Conservation (phyloP, 192 early-diverging fungal genomes). For the Entomortierella parvispora region DNA sequence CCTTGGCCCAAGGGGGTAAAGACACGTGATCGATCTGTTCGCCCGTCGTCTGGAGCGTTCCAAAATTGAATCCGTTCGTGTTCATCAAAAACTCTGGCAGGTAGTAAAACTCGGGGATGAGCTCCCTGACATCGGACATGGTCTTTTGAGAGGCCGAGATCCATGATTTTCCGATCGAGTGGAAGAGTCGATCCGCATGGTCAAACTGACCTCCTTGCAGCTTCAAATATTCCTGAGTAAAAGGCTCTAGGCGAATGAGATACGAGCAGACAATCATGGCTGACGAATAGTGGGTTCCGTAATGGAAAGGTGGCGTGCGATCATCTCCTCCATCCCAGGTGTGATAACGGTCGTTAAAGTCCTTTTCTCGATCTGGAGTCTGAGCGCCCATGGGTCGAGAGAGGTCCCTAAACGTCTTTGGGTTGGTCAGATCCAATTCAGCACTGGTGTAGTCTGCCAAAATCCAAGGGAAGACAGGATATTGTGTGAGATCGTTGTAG, state of each 20-base stretch:
- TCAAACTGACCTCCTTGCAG: conserved; percentile 86
- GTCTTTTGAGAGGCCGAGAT: conserved; percentile 75
- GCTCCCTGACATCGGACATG: conserved; percentile 89
- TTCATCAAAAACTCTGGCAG: conserved; percentile 91
- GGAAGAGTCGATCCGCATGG: conserved; percentile 84
- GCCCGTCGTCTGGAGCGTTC: conserved; percentile 59
- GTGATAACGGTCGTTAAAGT: conserved; percentile 72
- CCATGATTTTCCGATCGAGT: conserved; percentile 82
- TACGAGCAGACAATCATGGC: conserved; percentile 91
- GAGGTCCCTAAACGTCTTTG: conserved; percentile 86
- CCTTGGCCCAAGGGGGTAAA: conserved; percentile 89
- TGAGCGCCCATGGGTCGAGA: conserved; percentile 92
- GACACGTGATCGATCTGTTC: conserved; percentile 80
- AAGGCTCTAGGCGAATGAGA: conserved; percentile 90
- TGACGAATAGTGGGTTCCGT: conserved; percentile 98
- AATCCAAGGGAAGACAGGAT: conserved; percentile 97
- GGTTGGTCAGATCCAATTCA: conserved; percentile 82
- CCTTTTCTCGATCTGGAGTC: conserved; percentile 69
- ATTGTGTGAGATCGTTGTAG: conserved; percentile 93
- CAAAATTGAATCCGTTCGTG: conserved; percentile 74
- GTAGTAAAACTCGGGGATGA: conserved; percentile 97
- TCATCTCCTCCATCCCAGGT: conserved; percentile 68
- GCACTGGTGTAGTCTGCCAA: conserved; percentile 81
- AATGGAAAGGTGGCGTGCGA: conserved; percentile 78
- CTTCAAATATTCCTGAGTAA: conserved; percentile 82